Base-by-base conservation (phyloP, 441 rosid genomes). In the Viola pubescens region DNA sequence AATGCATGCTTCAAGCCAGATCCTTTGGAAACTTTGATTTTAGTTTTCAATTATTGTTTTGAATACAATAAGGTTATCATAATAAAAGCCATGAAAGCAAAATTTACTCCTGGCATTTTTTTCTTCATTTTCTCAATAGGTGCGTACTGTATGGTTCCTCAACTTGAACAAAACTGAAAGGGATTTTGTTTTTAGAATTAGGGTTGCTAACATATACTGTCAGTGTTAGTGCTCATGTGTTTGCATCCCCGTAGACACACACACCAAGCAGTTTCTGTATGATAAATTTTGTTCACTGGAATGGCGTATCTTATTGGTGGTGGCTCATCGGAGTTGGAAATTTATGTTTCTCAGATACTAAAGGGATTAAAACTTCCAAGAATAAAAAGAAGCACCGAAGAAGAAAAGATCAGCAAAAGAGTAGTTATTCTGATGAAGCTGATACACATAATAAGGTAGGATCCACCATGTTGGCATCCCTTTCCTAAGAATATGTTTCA, bases 331-430 rank as follows among this genome's bases (percentile, higher is more conserved):
- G 34, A 26, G 34, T 1, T 26, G 34, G 38, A 50, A 70, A 64
- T 62, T 65, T 65, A 37, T 76, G 65, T 76, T 77, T 71, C 62
- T 58, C 88, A 91, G 97, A 86, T 82, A 72, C 82, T 54, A 84
- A 80, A 70, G 90, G 72, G 54, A 68, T 66, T 48, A 82, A 76
- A 82, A 64, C 83, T 68, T 77, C 85, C 51, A 91, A 86, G 75
- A 84, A 67, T 65, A 91, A 81, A 74, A 88, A 83, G 85, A 91
- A 91, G 76, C 77, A 77, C 70, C 73, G 75, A 65, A 82, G 81
- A 76, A 84, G 82, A 74, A 84, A 77, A 70, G 87, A 82, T 41
- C 86, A 69, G 54, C 69, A 63, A 46, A 91, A 78, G 72, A 70
- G 75, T 39, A 54, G 64, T 53, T 67, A 73, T 62, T 65, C 73